Percentiles rank a stretch among this genome's conserved stretches.
Conservation (phyloP, 2,329 filamentous ascomycete species). For the Gaeumannomyces sp. region DNA sequence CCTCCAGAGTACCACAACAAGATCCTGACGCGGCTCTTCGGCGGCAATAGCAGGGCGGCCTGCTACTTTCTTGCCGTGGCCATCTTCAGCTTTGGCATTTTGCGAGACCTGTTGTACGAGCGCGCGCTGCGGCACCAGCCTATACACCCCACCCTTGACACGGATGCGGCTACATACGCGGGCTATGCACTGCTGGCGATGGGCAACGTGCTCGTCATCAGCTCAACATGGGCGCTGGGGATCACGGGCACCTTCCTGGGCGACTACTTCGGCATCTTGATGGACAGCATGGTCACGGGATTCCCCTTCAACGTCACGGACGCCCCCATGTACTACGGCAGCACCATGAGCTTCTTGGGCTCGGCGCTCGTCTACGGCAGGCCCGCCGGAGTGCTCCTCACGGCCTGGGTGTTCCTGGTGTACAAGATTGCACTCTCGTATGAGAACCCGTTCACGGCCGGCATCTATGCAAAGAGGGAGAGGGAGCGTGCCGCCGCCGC, state of each 20-base stretch:
- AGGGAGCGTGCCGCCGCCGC: slow-evolving; percentile 41
- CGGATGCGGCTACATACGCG: slow-evolving; percentile 50
- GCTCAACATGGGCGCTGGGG: slow-evolving; percentile 85
- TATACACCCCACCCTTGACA: slow-evolving; percentile 64
- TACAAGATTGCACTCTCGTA: slow-evolving; percentile 77
- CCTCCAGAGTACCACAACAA: slow-evolving; percentile 83
- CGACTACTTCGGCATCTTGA: slow-evolving; percentile 97
- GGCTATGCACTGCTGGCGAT: slow-evolving; percentile 65
- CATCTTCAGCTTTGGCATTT: slow-evolving; percentile 87
- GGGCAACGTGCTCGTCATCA: slow-evolving; percentile 81
- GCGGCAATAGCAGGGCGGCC: slow-evolving; percentile 67
- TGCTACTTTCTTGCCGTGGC: slow-evolving; percentile 85
- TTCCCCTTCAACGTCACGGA: slow-evolving; percentile 93
- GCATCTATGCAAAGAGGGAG: slow-evolving; percentile 86
- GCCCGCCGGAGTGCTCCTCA: slow-evolving; percentile 77
- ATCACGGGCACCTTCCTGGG: slow-evolving; percentile 94
- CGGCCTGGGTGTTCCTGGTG: slow-evolving; percentile 65
- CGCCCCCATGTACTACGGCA: slow-evolving; percentile 95
- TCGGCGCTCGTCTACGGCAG: slow-evolving; percentile 79
- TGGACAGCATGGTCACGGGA: slow-evolving; percentile 88
- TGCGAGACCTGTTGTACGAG: slow-evolving; percentile 86
- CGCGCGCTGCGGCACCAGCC: slow-evolving; percentile 71
- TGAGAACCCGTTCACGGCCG: slow-evolving; percentile 91
- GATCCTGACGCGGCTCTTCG: slow-evolving; percentile 79
- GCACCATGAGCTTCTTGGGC: slow-evolving; percentile 85